Percentiles rank a stretch among this genome's conserved stretches.
These are phyloP conservation scores for Glomus cerebriforme DNA, from an alignment of 192 early-diverging fungal species.

Conservation along the genomic window DNA sequence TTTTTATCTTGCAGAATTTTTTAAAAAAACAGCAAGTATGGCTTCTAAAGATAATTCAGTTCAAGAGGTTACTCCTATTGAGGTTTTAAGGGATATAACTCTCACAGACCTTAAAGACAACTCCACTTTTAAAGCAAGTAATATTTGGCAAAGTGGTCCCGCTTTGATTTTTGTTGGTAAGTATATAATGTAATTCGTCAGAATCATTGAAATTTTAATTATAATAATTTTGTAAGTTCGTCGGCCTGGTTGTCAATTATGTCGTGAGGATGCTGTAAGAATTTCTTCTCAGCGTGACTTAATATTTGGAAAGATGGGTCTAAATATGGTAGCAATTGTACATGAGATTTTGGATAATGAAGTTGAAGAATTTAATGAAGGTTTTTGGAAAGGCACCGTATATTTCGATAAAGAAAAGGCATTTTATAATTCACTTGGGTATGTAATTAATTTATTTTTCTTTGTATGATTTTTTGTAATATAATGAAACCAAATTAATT, in stretches of 20 bases:
- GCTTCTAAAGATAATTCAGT: too few species aligned
- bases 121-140: neutral
- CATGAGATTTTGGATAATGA: conserved; percentile 47
- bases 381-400: conserved; percentile 48
- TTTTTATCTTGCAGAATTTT: too few species aligned
- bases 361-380: conserved; percentile 42
- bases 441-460: conserved; percentile 6
- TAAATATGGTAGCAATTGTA: conserved; percentile 51
- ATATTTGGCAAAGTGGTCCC: neutral
- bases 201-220: too few species aligned
- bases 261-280: conserved; percentile 48
- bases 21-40: too few species aligned
- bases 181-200: neutral
- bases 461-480: conserved; percentile 1
- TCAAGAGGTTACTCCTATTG: conserved; percentile 6
- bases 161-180: conserved; percentile 17
- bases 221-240: conserved; percentile 32
- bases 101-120: neutral
- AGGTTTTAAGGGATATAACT: neutral
- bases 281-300: conserved; percentile 34
- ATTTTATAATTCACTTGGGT: conserved; percentile 49
- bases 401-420: conserved; percentile 44
- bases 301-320: conserved; percentile 41
- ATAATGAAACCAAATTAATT: too few species aligned
- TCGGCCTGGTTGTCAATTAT: conserved; percentile 54